Conservation (phyloP, 2,329 filamentous ascomycete genomes). For the Cladophialophora immunda region DNA sequence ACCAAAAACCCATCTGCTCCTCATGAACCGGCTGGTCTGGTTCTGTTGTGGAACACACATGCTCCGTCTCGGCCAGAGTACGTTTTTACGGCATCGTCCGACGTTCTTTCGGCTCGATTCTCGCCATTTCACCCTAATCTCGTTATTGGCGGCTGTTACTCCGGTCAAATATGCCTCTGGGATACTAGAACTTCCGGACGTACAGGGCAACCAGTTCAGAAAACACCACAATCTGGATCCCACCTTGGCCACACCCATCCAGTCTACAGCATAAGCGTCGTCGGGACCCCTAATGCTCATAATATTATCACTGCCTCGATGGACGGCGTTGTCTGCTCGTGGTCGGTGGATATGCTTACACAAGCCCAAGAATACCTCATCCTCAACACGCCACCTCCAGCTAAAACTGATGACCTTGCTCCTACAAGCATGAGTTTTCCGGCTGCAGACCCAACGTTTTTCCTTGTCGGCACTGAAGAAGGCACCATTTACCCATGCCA, state of each 20-base stretch:
- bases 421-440: conserved; percentile 96
- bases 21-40: conserved; percentile 89
- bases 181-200: conserved; percentile 85
- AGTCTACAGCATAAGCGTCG: conserved; percentile 92
- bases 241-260: conserved; percentile 85
- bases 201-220: conserved; percentile 79
- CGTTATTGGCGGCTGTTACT: conserved; percentile 95
- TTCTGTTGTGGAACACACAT: conserved; percentile 97
- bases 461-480: conserved; percentile 96
- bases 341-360: conserved; percentile 97
- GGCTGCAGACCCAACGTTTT: conserved; percentile 94
- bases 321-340: conserved; percentile 94
- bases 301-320: conserved; percentile 98
- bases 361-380: conserved; percentile 95
- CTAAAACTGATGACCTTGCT: conserved; percentile 92
- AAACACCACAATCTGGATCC: conserved; percentile 92
- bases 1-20: conserved; percentile 97
- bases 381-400: conserved; percentile 82
- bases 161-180: conserved; percentile 95
- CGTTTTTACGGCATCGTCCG: conserved; percentile 93
- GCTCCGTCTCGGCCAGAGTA: conserved; percentile 95
- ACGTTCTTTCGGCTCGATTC: conserved; percentile 94
- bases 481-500: conserved; percentile 96
- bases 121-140: conserved; percentile 98
- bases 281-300: conserved; percentile 97